These are phyloP conservation scores for Tuber magnatum DNA, from an alignment of 495 filamentous ascomycete genomes.

Conservation along the genomic window DNA sequence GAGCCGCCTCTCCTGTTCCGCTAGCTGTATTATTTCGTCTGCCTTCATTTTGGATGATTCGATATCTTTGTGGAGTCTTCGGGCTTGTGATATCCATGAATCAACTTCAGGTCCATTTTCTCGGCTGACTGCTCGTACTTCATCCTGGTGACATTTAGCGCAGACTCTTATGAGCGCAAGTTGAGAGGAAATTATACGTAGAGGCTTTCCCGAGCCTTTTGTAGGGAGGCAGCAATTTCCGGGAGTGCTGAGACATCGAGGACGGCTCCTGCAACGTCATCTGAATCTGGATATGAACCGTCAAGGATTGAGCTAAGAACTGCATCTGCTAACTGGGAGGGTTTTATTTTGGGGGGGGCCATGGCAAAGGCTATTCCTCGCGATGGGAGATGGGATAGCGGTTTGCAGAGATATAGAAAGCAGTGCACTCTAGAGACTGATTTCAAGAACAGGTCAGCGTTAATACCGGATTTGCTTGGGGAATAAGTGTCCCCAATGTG, in stretches of 20 bases:
- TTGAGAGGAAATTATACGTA: constrained; percentile 46
- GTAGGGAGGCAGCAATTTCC: constrained; percentile 51
- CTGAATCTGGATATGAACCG: constrained; percentile 55
- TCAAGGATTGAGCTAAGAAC: constrained; percentile 54
- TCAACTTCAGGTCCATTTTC: constrained; percentile 58
- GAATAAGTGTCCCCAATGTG: neutral
- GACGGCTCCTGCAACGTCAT: constrained; percentile 53
- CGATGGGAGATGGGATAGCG: neutral
- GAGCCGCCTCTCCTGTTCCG: constrained; percentile 49
- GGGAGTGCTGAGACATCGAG: constrained; percentile 51
- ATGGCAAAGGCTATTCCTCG: neutral
- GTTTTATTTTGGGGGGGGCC: constrained; percentile 7
- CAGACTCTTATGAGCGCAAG: neutral
- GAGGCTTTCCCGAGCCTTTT: constrained; percentile 52
- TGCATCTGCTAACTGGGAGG: constrained; percentile 43
- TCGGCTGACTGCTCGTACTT: constrained; percentile 54
- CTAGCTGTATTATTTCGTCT: constrained; percentile 55
- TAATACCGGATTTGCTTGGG: neutral
- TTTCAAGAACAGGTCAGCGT: neutral
- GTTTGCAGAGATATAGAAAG: neutral
- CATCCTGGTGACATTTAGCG: constrained; percentile 44
- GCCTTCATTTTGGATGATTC: constrained; percentile 54
- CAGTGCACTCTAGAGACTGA: neutral
- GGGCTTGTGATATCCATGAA: constrained; percentile 64
- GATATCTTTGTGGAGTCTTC: constrained; percentile 58